Percentiles rank a stretch among this genome's conserved stretches.
Conservation (phyloP, 768 basidiomycete species). For the Paxillus involutus region DNA sequence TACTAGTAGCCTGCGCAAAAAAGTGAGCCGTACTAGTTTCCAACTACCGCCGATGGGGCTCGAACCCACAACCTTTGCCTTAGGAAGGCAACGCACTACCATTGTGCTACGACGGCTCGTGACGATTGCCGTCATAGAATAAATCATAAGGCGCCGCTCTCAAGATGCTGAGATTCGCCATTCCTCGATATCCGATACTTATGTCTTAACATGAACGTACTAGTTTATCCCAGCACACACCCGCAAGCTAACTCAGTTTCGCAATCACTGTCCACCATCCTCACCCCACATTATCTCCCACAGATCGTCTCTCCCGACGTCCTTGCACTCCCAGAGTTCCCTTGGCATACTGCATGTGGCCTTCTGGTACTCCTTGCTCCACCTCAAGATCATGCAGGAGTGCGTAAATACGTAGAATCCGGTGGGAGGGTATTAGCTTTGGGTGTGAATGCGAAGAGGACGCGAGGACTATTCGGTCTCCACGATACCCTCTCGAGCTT, state of each 20-base stretch:
- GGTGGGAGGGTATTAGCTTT: slow-evolving; percentile 77
- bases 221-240: slow-evolving; percentile 69
- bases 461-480: slow-evolving; percentile 35
- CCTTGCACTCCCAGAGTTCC: slow-evolving; percentile 59
- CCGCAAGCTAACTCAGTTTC: slow-evolving; percentile 45
- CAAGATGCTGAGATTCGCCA: too few relatives aligned
- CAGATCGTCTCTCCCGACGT: slow-evolving; percentile 60
- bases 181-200: not conserved
- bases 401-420: slow-evolving; percentile 58
- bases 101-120: slow-evolving; percentile 39
- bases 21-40: slow-evolving; percentile 20
- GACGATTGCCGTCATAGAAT: not conserved
- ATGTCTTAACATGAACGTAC: slow-evolving; percentile 60
- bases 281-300: slow-evolving; percentile 77
- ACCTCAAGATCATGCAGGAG: slow-evolving; percentile 39
- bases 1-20: slow-evolving; percentile 13
- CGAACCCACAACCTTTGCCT: slow-evolving; percentile 40
- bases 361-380: slow-evolving; percentile 78
- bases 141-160: too few relatives aligned
- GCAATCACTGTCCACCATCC: slow-evolving; percentile 53
- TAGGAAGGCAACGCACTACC: slow-evolving; percentile 41
- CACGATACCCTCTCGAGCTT: slow-evolving; percentile 39
- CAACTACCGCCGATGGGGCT: slow-evolving; percentile 38
- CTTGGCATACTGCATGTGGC: slow-evolving; percentile 77
- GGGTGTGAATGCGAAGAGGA: slow-evolving; percentile 58